Base-by-base conservation (phyloP, 176 grass and related monocot genomes). In the Carex myosuroides region DNA sequence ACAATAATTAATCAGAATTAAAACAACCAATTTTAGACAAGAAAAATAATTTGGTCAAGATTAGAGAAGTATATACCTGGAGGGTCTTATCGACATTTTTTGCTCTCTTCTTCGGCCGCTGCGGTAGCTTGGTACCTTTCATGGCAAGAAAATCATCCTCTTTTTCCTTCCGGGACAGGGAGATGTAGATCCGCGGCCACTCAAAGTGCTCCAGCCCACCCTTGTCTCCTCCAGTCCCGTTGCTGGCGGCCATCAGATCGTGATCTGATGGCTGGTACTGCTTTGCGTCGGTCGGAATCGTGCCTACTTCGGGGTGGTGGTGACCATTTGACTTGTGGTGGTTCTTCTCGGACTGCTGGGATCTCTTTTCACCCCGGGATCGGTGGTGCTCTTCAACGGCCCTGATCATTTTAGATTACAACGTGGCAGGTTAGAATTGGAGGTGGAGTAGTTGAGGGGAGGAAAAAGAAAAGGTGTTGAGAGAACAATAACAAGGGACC, bases 141-240 rank as follows among this genome's bases (percentile, higher is more conserved):
- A 97, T 91, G 20, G 81, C 87, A 59, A 97, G 6, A 69, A 92
- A 94, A 75, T 97, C 92, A 18, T 97, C 94, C 78, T 94, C 92
- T 83, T 94, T 92, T 68, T 97, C 92, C 90, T 85, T 94, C 44
- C 92, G 79, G 42, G 94, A 88, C 84, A 97, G 88, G 60, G 87
- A 86, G 13, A 90, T 85, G 70, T 61, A 87, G 85, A 97, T 94
- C 84, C 89, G 88, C 17, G 94, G 94, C 84, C 93, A 5, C 81
- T 92, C 90, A 56, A 85, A 65, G n/a, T 90, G 88, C 91, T 92
- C 91, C 24, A 78, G 6, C 8, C 5, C 82, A 13, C 85, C 78
- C 79, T 85, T 91, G 70, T 87, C 86, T n/a, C 41, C 60, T 4
- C 20, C 83, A 10, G 55, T 73, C 13, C 58, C 44, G 33, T 60